Conservation (phyloP, 345 rosid species). For the Angophora floribunda region DNA sequence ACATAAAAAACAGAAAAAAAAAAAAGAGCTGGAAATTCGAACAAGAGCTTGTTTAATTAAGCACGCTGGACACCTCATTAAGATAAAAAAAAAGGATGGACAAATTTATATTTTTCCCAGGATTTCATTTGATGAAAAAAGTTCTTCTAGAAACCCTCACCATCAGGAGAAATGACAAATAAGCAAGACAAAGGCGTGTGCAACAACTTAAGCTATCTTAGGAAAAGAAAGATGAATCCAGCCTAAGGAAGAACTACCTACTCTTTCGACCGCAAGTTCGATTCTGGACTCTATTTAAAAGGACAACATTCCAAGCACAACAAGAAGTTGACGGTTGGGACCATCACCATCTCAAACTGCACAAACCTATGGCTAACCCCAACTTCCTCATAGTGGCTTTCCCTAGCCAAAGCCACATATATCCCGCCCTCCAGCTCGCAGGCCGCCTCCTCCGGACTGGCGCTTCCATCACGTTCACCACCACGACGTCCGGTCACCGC, state of each 20-base stretch:
- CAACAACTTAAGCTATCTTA: neutral
- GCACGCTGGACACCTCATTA: neutral
- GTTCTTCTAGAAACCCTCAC: neutral
- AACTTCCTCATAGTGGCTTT: constrained; percentile 28
- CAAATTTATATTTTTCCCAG: neutral
- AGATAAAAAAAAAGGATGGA: neutral
- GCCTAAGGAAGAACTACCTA: neutral
- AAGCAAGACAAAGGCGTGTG: neutral
- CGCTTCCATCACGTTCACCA: constrained; percentile 29
- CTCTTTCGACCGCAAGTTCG: neutral
- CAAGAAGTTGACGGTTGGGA: neutral
- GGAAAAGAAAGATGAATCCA: neutral
- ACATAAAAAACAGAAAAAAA: too few species aligned
- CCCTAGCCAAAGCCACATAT: constrained; percentile 56
- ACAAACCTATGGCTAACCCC: neutral
- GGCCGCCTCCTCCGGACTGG: constrained; percentile 38
- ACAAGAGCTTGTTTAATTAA: neutral
- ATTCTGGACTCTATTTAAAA: neutral
- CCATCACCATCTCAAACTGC: neutral
- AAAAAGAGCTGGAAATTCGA: neutral
- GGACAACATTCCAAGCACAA: neutral
- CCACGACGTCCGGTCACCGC: constrained; percentile 18
- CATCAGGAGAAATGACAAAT: neutral
- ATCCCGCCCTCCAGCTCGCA: constrained; percentile 47
- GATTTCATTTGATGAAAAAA: neutral